A percentile compares a stretch with the other conserved stretches of the same genome.
phyloP scores from a whole-genome alignment of 176 grass and related monocot species.

The Chloris gayana region DNA sequence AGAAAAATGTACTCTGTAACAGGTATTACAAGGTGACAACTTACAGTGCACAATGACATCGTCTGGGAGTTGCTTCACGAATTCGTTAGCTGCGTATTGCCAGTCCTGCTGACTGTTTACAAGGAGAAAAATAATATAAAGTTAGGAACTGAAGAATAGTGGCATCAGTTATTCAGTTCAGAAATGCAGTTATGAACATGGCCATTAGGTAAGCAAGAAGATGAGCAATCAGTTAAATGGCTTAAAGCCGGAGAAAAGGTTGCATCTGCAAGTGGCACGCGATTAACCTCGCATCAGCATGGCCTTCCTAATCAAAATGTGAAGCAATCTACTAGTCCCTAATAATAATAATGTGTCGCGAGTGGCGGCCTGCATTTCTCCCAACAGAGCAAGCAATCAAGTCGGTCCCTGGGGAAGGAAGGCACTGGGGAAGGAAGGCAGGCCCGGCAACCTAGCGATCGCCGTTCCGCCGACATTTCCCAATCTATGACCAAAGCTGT shows the following conservation, averaged over 20 bases:
- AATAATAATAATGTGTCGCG: neutral
- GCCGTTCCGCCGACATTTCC: no score
- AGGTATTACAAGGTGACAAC: constrained; percentile 17
- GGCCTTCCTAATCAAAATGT: neutral
- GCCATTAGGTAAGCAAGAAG: neutral
- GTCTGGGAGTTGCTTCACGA: constrained; percentile 65
- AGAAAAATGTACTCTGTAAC: neutral
- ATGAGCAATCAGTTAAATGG: neutral
- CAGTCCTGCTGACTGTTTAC: constrained; percentile 68
- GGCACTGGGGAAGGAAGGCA: no score
- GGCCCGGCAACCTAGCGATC: no score
- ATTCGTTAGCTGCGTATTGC: constrained; percentile 79
- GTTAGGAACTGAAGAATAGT: neutral
- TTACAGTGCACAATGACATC: constrained; percentile 84
- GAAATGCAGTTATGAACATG: neutral
- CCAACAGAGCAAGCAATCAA: neutral
- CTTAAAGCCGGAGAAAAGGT: neutral
- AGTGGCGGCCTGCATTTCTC: no score
- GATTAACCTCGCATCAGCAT: neutral
- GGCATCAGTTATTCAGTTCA: neutral
- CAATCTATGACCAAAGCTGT: no score
- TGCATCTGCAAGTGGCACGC: no score
- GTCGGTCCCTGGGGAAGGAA: neutral
- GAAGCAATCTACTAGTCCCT: neutral
- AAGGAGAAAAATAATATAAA: constrained; percentile 1